A percentile compares a stretch with the other conserved stretches of the same genome.
Evolutionary conservation across 495 filamentous ascomycete genomes (phyloP).

Genomic region (Penicillium silybi): DNA sequence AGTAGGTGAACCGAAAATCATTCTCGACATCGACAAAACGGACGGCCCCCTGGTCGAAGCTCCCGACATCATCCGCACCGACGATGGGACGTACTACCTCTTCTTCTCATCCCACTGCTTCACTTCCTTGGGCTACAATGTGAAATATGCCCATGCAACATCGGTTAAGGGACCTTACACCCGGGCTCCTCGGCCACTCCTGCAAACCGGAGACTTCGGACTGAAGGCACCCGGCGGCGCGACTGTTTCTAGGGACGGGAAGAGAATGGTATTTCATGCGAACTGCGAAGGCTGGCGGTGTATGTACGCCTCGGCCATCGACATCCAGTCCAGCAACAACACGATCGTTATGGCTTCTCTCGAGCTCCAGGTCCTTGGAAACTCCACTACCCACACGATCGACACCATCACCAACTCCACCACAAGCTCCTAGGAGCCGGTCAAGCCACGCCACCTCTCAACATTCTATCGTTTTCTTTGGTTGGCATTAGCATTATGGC

Average conservation of each 20-base stretch:
- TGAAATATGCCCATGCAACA: constrained; percentile 50
- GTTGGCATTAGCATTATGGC: constrained; percentile 5
- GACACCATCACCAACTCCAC: neutral
- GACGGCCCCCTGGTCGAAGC: constrained; percentile 61
- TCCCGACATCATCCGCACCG: constrained; percentile 45
- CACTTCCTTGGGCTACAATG: constrained; percentile 46
- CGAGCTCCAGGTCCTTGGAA: neutral
- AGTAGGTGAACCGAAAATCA: constrained; percentile 42
- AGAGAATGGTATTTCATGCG: constrained; percentile 50
- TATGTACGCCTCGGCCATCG: constrained; percentile 29
- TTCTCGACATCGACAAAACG: constrained; percentile 48
- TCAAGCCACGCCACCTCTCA: neutral
- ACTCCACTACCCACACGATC: neutral
- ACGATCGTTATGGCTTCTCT: constrained; percentile 13
- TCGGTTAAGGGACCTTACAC: constrained; percentile 46
- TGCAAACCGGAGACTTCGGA: constrained; percentile 38
- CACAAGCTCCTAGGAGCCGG: neutral
- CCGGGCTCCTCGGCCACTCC: constrained; percentile 29
- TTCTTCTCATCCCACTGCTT: constrained; percentile 60
- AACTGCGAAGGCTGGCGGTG: constrained; percentile 37
- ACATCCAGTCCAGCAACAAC: constrained; percentile 20
- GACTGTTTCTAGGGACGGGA: constrained; percentile 37
- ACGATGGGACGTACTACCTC: constrained; percentile 49
- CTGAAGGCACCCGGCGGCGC: constrained; percentile 52
- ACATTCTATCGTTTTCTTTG: neutral